phyloP scores from a whole-genome alignment of 1,139 yeast genomes.

The Sugiyamaella sp. region DNA sequence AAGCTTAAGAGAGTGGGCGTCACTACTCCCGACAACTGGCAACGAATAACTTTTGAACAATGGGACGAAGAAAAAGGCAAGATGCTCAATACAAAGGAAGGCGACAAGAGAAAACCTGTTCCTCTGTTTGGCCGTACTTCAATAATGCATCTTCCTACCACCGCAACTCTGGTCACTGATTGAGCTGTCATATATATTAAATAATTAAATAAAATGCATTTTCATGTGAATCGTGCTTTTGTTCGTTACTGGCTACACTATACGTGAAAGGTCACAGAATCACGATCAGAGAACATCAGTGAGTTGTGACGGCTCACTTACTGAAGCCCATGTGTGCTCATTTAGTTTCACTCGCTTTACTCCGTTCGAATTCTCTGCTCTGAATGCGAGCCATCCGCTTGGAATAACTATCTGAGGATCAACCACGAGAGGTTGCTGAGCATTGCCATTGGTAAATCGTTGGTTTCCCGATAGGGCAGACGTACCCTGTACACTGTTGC shows the following conservation, averaged over 20 bases:
- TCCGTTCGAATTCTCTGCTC: slow-evolving; percentile 24
- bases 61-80: slow-evolving; percentile 52
- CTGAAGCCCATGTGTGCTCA: slow-evolving; percentile 26
- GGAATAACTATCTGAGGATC: slow-evolving; percentile 15
- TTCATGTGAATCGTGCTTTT: not conserved
- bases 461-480: too few relatives aligned
- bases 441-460: too few relatives aligned
- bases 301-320: slow-evolving; percentile 4
- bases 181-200: slow-evolving; percentile 1
- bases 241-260: not conserved
- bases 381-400: slow-evolving; percentile 30
- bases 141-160: slow-evolving; percentile 9
- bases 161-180: not conserved
- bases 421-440: not conserved
- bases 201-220: slow-evolving; percentile 4
- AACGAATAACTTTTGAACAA: slow-evolving; percentile 43
- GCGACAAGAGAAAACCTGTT: slow-evolving; percentile 48
- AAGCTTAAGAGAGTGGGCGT: slow-evolving; percentile 37
- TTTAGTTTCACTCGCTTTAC: slow-evolving; percentile 22
- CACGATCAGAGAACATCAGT: too few relatives aligned
- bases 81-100: slow-evolving; percentile 39
- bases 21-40: slow-evolving; percentile 46
- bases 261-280: too few relatives aligned
- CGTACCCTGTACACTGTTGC: too few relatives aligned
- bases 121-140: slow-evolving; percentile 44